Evolutionary conservation across 2,329 filamentous ascomycete genomes (phyloP), one percentile per base, ranked within the genome.

Genomic region (Moelleriella libera): DNA sequence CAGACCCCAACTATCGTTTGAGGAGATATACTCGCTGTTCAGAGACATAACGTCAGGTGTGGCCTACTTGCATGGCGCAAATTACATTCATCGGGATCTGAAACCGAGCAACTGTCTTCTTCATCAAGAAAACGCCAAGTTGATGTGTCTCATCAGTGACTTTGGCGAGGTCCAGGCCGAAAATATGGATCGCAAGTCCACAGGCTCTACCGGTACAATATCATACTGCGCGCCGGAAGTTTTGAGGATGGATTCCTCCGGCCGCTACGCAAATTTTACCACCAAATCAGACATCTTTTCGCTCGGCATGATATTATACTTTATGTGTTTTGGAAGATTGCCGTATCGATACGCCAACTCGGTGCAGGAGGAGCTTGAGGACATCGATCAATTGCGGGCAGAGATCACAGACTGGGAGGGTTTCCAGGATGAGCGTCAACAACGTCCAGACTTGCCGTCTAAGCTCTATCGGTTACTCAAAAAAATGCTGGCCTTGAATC

Each of bases 261-360:
- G 90, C 0, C 75, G 75, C 1, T 90, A 86, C 56, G 88, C 85
- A 6, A 95, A 97, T 60, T 98, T 98, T 58, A 95, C 88, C 0
- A 89, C 87, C 30, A 98, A 97, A 60, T 96, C 89, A 0, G 92
- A 98, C 59, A 85, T 98, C n/a, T 98, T 98, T 64, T 96, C 89
- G 1, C 70, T 98, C 0, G 92, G 92, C 45, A 96, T 98, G 90
- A 97, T 97, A 48, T 74, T 98, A 4, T 94, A 97, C 63, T 98
- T 98, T 60, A 84, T 98, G 74, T 98, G 92, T 62, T 98, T 98
- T 60, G 87, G 84, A 1, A 76, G 83, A 44, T 73, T 98, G 9
- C 92, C 92, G 0, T 98, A 97, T 60, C 72, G 68, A 29, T 85
- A 83, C 55, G 87, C 89, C 46, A 90, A 97, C 59, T 75, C 83